These are phyloP conservation scores for Mortierella sp. DNA, from an alignment of 371 early-diverging fungal species.

Conservation along the genomic window DNA sequence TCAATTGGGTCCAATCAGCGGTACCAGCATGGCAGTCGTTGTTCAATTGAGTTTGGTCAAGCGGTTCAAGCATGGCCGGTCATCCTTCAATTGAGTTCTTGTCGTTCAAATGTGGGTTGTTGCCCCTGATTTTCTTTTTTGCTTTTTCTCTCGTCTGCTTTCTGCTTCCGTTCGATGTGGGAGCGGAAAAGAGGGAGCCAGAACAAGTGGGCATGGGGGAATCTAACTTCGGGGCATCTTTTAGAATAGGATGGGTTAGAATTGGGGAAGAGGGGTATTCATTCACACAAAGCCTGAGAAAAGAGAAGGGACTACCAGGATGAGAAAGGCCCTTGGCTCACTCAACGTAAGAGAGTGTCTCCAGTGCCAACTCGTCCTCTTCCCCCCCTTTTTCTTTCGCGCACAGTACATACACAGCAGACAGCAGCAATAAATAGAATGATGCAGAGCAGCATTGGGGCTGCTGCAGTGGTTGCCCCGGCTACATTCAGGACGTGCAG, in stretches of 20 bases:
- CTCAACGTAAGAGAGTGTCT: too few species aligned
- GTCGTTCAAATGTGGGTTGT: too few species aligned
- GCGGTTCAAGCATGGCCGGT: too few species aligned
- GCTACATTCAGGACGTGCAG: too few species aligned
- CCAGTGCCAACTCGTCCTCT: constrained; percentile 7
- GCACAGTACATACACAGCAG: constrained; percentile 2
- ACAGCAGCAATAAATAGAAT: not conserved
- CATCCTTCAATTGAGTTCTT: too few species aligned
- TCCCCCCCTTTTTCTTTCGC: constrained; percentile 11
- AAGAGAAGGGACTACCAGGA: constrained; percentile 4
- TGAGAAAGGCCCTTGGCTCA: too few species aligned
- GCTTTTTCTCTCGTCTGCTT: too few species aligned
- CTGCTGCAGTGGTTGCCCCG: constrained; percentile 5
- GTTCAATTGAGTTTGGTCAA: too few species aligned
- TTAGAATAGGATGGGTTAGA: constrained; percentile 39
- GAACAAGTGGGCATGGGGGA: constrained; percentile 6
- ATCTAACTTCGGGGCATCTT: constrained; percentile 36
- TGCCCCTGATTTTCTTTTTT: constrained; percentile 45
- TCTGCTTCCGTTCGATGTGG: not conserved
- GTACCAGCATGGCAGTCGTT: too few species aligned
- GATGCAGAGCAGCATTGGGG: not conserved
- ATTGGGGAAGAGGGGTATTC: constrained; percentile 21
- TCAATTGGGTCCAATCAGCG: too few species aligned
- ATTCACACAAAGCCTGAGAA: constrained; percentile 10
- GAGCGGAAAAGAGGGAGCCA: constrained; percentile 21